phyloP scores from a whole-genome alignment of 2,329 filamentous ascomycete genomes.

The Pseudocercospora ulei region DNA sequence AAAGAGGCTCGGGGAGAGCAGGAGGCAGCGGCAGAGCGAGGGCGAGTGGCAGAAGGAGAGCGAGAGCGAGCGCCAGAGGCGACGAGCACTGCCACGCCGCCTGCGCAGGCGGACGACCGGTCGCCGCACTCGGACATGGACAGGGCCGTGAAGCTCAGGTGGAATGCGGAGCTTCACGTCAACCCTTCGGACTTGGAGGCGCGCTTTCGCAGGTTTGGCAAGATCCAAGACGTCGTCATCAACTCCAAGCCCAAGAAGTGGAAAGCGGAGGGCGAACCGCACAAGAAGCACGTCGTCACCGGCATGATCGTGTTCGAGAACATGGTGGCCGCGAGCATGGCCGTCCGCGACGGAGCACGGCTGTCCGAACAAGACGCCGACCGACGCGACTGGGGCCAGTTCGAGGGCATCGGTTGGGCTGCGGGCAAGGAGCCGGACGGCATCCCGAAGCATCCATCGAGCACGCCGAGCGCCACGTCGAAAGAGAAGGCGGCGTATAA shows the following conservation, averaged over 20 bases:
- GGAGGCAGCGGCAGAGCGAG: conserved; percentile 36
- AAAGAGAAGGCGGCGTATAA: background rate
- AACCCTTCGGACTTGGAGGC: conserved; percentile 30
- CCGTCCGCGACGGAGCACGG: conserved; percentile 42
- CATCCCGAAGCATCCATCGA: conserved; percentile 23
- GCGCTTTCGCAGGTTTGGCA: conserved; percentile 49
- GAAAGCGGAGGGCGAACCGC: conserved; percentile 30
- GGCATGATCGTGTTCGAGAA: conserved; percentile 50
- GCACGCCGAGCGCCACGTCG: background rate
- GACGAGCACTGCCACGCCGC: background rate
- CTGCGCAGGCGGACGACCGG: conserved; percentile 5
- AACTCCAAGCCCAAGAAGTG: conserved; percentile 45
- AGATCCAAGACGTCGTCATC: conserved; percentile 47
- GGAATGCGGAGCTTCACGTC: background rate
- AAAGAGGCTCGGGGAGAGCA: conserved; percentile 45
- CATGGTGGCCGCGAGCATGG: conserved; percentile 50
- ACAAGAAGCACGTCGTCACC: conserved; percentile 35
- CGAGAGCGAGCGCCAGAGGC: conserved; percentile 34
- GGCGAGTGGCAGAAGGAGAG: conserved; percentile 47
- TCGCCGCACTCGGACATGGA: conserved; percentile 44
- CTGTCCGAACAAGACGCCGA: conserved; percentile 18
- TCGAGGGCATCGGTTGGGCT: conserved; percentile 50
- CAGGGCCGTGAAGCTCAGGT: conserved; percentile 47
- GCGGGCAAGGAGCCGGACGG: conserved; percentile 45
- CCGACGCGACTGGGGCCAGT: conserved; percentile 38